These are phyloP conservation scores for Phytophthora pisi DNA, from an alignment of 352 stramenopile genomes.

Conservation along the genomic window DNA sequence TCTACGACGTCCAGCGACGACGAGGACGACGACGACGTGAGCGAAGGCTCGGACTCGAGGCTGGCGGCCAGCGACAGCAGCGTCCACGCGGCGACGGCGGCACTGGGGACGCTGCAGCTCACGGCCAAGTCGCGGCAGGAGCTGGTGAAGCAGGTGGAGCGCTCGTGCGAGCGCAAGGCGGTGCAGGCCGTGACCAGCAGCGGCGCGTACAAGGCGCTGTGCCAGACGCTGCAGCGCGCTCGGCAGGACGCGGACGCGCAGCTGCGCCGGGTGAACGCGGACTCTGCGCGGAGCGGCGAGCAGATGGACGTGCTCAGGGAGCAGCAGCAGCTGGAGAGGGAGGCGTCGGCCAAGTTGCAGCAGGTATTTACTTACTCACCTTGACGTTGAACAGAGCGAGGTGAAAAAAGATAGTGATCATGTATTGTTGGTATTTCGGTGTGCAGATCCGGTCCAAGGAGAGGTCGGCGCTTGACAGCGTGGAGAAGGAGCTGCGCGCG, in stretches of 20 bases:
- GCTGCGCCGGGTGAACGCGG: conserved; percentile 33
- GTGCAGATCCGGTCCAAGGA: conserved; percentile 47
- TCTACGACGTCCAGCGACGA: conserved; percentile 58
- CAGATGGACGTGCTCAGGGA: conserved; percentile 35
- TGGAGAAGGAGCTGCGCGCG: conserved; percentile 54
- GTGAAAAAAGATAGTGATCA: no score
- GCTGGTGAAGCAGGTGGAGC: conserved; percentile 66
- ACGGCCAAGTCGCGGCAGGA: conserved; percentile 52
- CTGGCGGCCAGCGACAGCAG: conserved; percentile 10
- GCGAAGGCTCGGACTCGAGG: conserved; percentile 16
- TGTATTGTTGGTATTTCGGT: background rate
- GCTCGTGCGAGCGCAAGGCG: conserved; percentile 65
- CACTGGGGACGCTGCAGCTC: conserved; percentile 32
- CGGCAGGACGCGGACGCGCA: conserved; percentile 58
- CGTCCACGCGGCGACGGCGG: conserved; percentile 18
- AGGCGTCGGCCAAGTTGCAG: conserved; percentile 41
- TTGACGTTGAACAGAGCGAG: background rate
- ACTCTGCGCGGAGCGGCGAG: conserved; percentile 1
- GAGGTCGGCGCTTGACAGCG: conserved; percentile 42
- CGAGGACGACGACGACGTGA: conserved; percentile 12
- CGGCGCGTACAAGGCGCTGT: conserved; percentile 62
- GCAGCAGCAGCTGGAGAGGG: conserved; percentile 44
- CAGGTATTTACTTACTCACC: conserved; percentile 22
- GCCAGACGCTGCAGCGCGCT: conserved; percentile 59
- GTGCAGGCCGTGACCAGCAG: conserved; percentile 58